phyloP scores from a whole-genome alignment of 768 basidiomycete species.

The Scleroderma bovista region DNA sequence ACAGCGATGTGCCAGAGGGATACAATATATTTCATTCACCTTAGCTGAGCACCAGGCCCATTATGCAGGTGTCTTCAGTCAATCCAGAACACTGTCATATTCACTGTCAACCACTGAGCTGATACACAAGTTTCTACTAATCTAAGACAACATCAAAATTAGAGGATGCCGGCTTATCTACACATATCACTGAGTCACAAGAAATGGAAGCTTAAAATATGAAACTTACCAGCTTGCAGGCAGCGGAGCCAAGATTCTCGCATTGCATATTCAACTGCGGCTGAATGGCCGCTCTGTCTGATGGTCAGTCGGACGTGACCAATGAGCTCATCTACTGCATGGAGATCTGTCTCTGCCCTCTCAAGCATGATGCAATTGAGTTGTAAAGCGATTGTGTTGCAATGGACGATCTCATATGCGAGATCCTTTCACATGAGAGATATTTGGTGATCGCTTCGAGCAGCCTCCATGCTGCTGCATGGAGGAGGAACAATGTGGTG shows the following conservation, averaged over 20 bases:
- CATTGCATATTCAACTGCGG: not conserved
- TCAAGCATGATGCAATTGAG: conserved; percentile 1
- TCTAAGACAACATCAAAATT: not conserved
- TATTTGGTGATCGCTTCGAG: conserved; percentile 11
- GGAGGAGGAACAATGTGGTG: conserved; percentile 7
- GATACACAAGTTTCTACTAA: not conserved
- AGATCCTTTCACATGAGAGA: not conserved
- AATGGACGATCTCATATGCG: not conserved
- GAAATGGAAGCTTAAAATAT: not conserved
- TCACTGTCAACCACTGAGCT: not conserved
- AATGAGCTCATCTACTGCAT: not conserved
- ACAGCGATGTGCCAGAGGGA: no score
- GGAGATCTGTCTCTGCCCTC: not conserved
- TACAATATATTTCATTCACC: no score
- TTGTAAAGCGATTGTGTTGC: not conserved
- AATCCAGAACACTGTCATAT: not conserved
- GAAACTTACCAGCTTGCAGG: not conserved
- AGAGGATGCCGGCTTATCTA: not conserved
- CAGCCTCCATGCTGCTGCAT: conserved; percentile 15
- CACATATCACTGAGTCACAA: not conserved
- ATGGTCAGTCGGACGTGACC: no score
- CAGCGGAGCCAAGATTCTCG: not conserved
- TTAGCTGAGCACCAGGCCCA: no score
- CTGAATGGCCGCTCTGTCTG: no score
- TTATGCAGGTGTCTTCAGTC: not conserved